A percentile compares a stretch with the other conserved stretches of the same genome.
Conservation (phyloP, 2,329 filamentous ascomycete genomes). For the Thielaviopsis ethacetica region DNA sequence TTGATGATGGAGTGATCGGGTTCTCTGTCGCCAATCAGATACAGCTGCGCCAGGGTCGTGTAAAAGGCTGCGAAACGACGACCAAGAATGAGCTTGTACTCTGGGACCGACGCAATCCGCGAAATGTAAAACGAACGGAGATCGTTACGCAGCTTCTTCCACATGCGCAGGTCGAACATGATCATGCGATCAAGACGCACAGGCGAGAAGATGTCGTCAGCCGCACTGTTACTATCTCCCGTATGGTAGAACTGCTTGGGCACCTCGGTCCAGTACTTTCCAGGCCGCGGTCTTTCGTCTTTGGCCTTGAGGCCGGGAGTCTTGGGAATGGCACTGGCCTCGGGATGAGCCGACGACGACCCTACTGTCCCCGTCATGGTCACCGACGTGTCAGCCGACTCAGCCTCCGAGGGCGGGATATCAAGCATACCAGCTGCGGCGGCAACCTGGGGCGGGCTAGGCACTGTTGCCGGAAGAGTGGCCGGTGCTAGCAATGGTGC, state of each 20-base stretch:
- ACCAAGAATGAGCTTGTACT: constrained; percentile 89
- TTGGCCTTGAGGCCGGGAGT: constrained; percentile 48
- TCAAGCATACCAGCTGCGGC: constrained; percentile 37
- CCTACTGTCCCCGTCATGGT: constrained; percentile 31
- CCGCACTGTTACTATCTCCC: constrained; percentile 16
- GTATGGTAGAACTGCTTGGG: not conserved
- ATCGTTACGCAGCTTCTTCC: constrained; percentile 88
- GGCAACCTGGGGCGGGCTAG: constrained; percentile 20
- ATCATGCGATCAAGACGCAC: constrained; percentile 89
- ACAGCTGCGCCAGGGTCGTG: constrained; percentile 82
- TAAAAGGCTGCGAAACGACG: constrained; percentile 91
- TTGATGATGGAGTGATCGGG: constrained; percentile 98
- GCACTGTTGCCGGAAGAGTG: constrained; percentile 20
- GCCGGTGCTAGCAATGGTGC: constrained; percentile 49
- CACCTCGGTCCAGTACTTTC: constrained; percentile 44
- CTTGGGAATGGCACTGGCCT: constrained; percentile 55
- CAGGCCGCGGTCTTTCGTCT: constrained; percentile 34
- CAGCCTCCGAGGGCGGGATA: constrained; percentile 52
- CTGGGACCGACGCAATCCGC: constrained; percentile 84
- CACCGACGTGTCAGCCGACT: constrained; percentile 48
- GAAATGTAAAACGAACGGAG: constrained; percentile 89
- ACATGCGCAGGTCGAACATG: constrained; percentile 84
- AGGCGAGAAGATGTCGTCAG: constrained; percentile 78
- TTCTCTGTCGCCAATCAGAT: constrained; percentile 88
- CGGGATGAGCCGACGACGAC: constrained; percentile 44